Base-by-base conservation (phyloP, 106 monocot species). In the Dendrobium chrysotoxum region DNA sequence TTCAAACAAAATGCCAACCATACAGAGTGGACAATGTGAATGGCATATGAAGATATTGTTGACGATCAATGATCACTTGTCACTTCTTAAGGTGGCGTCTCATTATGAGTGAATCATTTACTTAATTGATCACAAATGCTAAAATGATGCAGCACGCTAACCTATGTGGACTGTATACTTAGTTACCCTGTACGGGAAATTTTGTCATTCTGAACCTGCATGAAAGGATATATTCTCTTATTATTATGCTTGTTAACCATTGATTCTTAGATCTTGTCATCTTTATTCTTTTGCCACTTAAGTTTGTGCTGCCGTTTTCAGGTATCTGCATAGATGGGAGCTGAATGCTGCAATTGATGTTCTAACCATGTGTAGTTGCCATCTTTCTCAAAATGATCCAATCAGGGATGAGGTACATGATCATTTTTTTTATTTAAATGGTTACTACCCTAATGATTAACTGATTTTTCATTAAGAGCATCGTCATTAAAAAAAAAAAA, bases 311-410 rank as follows among this genome's bases (percentile, higher is more conserved):
- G 45, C 42, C 13, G 50, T 7, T 76, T 50, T 76, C 79, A 96
- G 96, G 82, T 88, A 92, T 80, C 82, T 96, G 76, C 87, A 82
- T 42, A 78, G 78, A n/a, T 96, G 96, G 96, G 91, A 94, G 68
- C 84, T 94, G 46, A 86, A 88, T 92, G 89, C 88, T 85, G 90
- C 92, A 82, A 85, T 88, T 65, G 90, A 97, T 80, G 96, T 97
- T 80, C 90, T 97, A 54, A 92, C 87, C 42, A 94, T 97, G 96
- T 94, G 93, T 61, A 85, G 80, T 83, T 96, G 93, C 80, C 96
- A 97, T 81, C 79, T 96, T 74, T 81, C 90, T 78, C 89, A 80
- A 77, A 80, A 72, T 77, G 90, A 90, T 85, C 90, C 81, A 44
- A 44, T 90, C 65, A 83, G 85, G 79, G 79, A 82, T 87, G 93